Percentiles rank a stretch among this genome's conserved stretches.
phyloP scores from a whole-genome alignment of 345 rosid genomes.

The Populus simonii region DNA sequence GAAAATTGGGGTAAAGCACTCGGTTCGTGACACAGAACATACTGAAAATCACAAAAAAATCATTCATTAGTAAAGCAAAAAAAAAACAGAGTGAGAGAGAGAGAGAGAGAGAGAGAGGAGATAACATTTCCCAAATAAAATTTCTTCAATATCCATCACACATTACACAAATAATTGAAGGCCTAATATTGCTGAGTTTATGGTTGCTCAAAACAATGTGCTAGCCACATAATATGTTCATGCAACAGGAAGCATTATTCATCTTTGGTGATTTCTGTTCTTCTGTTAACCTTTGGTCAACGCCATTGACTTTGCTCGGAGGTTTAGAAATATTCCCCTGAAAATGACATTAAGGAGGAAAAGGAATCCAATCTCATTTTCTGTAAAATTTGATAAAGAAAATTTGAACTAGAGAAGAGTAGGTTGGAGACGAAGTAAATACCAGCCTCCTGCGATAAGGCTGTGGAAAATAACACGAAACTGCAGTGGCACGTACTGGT shows the following conservation, averaged over 20 bases:
- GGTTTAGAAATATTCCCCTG: slow-evolving; percentile 94
- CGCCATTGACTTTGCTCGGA: slow-evolving; percentile 61
- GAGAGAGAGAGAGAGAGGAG: neutral
- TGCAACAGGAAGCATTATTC: neutral
- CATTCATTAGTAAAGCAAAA: neutral
- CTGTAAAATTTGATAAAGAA: neutral
- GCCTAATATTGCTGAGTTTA: neutral
- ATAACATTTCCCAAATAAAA: neutral
- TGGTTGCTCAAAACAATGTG: neutral
- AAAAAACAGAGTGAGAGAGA: neutral
- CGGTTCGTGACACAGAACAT: too few relatives aligned
- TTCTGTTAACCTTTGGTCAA: slow-evolving; percentile 43
- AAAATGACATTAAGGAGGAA: slow-evolving; percentile 10
- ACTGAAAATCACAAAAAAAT: neutral
- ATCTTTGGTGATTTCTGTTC: neutral
- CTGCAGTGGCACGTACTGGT: slow-evolving; percentile 78
- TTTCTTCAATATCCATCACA: neutral
- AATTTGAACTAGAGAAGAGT: neutral
- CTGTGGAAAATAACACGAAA: slow-evolving; percentile 83
- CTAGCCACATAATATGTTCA: neutral
- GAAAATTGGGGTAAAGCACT: too few relatives aligned
- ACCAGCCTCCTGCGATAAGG: slow-evolving; percentile 71
- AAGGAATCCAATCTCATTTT: neutral
- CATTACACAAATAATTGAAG: neutral
- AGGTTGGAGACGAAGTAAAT: neutral